phyloP scores from a whole-genome alignment of 306 rosid species.

The Sindora glabra region DNA sequence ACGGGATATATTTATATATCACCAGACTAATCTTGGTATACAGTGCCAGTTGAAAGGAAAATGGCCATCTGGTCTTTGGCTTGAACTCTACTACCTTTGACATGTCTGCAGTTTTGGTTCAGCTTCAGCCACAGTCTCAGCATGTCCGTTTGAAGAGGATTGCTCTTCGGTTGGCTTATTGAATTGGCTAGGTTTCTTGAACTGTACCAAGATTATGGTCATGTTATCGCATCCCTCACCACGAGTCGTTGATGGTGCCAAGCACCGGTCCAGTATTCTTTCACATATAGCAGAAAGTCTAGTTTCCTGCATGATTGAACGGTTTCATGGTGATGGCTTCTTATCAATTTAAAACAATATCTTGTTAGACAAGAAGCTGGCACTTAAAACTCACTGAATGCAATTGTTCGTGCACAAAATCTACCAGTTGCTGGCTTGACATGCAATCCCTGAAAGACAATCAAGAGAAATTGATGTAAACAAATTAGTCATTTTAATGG shows the following conservation, averaged over 20 bases:
- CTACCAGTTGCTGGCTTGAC: constrained; percentile 92
- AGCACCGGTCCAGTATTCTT: constrained; percentile 73
- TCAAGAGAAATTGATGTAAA: constrained; percentile 8
- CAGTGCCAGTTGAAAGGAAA: constrained; percentile 1
- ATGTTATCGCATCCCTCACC: constrained; percentile 98
- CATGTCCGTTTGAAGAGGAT: constrained; percentile 30
- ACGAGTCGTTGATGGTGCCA: constrained; percentile 77
- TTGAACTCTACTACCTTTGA: constrained; percentile 18
- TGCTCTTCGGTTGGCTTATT: constrained; percentile 29
- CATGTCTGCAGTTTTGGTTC: constrained; percentile 25
- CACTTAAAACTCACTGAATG: constrained; percentile 35
- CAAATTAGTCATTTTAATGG: background rate
- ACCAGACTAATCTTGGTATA: background rate
- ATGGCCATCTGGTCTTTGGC: constrained; percentile 6
- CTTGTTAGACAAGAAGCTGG: background rate
- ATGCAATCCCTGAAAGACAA: constrained; percentile 87
- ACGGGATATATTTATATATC: background rate
- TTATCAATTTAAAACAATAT: no score
- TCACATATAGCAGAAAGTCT: constrained; percentile 75
- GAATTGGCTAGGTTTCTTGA: constrained; percentile 51
- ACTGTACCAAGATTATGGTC: constrained; percentile 94
- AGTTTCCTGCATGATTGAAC: constrained; percentile 56
- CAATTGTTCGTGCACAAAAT: constrained; percentile 69
- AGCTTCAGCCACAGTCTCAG: constrained; percentile 32
- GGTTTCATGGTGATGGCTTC: background rate